A percentile compares a stretch with the other conserved stretches of the same genome.
Evolutionary conservation across 23 red algal genomes (phyloP).

Genomic region (Agarophyton chilense): DNA sequence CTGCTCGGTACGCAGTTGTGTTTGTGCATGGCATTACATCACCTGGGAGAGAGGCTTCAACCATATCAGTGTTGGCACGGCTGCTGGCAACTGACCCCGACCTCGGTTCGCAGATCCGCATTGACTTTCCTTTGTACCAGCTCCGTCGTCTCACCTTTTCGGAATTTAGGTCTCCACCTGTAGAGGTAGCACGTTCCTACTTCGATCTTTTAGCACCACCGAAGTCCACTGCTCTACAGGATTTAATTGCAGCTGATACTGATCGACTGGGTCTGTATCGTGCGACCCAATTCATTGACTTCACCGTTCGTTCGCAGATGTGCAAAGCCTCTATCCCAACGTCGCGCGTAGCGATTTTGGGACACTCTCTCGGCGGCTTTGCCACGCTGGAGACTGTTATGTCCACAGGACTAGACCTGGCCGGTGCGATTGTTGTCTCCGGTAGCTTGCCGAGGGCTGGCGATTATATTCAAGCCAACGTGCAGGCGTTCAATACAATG

Average conservation of each 20-base stretch:
- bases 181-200: neutral
- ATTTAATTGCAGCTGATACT: neutral
- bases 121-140: neutral
- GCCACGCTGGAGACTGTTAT: neutral
- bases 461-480: neutral
- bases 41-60: neutral
- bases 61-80: neutral
- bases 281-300: neutral
- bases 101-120: neutral
- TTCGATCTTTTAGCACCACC: slow-evolving; percentile 11
- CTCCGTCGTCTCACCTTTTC: slow-evolving; percentile 3
- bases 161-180: neutral
- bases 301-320: neutral
- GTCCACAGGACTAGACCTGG: neutral
- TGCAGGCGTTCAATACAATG: neutral
- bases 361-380: neutral
- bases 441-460: slow-evolving; percentile 4
- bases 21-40: neutral
- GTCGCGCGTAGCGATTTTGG: neutral
- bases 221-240: neutral
- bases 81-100: neutral
- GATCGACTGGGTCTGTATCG: slow-evolving; percentile 13
- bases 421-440: neutral
- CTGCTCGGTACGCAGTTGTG: neutral
- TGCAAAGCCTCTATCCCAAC: neutral